A percentile compares a stretch with the other conserved stretches of the same genome.
Conservation (phyloP, 768 basidiomycete genomes). For the Neoboletus magnificus region DNA sequence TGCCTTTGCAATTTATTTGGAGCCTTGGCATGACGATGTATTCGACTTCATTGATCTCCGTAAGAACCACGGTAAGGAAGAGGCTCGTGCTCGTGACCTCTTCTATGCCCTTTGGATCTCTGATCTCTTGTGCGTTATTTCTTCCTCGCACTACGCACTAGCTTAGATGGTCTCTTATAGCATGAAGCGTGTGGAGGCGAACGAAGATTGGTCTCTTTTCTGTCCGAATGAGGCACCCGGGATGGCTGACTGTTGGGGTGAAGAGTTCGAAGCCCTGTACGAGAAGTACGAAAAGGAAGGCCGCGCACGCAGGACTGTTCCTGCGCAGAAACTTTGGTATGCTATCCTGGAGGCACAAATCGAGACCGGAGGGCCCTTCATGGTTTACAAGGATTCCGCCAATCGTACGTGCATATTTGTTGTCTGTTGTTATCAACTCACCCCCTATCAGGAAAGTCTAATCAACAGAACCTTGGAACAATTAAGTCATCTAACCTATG, state of each 20-base stretch:
- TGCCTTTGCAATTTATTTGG: slow-evolving; percentile 96
- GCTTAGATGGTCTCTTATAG: slow-evolving; percentile 35
- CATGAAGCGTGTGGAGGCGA: slow-evolving; percentile 94
- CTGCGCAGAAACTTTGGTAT: slow-evolving; percentile 98
- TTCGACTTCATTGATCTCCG: slow-evolving; percentile 97
- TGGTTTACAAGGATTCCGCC: slow-evolving; percentile 96
- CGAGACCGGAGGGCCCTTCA: slow-evolving; percentile 98
- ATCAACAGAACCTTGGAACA: slow-evolving; percentile 96
- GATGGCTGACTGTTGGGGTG: slow-evolving; percentile 83
- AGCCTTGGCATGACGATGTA: slow-evolving; percentile 98
- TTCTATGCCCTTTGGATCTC: slow-evolving; percentile 99
- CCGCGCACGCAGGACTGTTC: slow-evolving; percentile 75
- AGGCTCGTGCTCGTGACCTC: slow-evolving; percentile 91
- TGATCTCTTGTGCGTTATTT: slow-evolving; percentile 78
- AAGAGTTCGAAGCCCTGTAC: slow-evolving; percentile 85
- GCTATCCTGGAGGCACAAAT: slow-evolving; percentile 95
- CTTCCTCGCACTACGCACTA: too few relatives aligned
- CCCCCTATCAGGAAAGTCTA: slow-evolving; percentile 75
- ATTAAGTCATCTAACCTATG: slow-evolving; percentile 99
- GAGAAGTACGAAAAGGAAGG: slow-evolving; percentile 89
- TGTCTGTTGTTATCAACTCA: not conserved
- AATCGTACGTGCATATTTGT: slow-evolving; percentile 58
- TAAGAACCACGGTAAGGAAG: slow-evolving; percentile 99
- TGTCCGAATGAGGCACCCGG: slow-evolving; percentile 96
- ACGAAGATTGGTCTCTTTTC: slow-evolving; percentile 93